phyloP scores from a whole-genome alignment of 2,329 filamentous ascomycete genomes.

The Cephalotrichum gorgonifer region DNA sequence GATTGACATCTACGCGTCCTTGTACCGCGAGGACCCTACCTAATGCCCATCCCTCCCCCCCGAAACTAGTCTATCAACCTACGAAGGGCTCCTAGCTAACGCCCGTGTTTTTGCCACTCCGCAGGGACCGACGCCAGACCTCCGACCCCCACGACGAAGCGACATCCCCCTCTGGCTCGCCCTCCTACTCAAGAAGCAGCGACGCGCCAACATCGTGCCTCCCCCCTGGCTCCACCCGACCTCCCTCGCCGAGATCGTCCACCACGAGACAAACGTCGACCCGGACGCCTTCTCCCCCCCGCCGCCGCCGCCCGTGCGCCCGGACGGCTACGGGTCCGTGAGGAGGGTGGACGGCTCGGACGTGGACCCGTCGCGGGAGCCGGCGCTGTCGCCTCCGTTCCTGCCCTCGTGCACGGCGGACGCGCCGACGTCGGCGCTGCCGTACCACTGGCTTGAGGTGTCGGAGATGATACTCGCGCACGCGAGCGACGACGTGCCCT shows the following conservation, averaged over 20 bases:
- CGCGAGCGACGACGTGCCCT: conserved; percentile 70
- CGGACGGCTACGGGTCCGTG: conserved; percentile 33
- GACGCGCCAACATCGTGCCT: conserved; percentile 83
- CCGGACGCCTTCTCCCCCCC: conserved; percentile 67
- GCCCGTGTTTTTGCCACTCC: conserved; percentile 11
- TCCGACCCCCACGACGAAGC: conserved; percentile 72
- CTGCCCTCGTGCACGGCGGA: conserved; percentile 62
- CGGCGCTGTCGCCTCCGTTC: conserved; percentile 60
- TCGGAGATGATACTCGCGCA: conserved; percentile 79
- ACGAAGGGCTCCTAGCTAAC: neutral
- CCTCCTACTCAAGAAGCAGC: conserved; percentile 86
- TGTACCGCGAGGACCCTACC: too few relatives aligned
- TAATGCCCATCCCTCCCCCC: too few relatives aligned
- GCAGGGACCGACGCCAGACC: conserved; percentile 66
- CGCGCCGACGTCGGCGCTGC: conserved; percentile 59
- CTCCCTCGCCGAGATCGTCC: conserved; percentile 67
- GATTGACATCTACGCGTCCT: too few relatives aligned
- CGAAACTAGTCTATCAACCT: too few relatives aligned
- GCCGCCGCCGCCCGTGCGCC: conserved; percentile 51
- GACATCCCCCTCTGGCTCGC: conserved; percentile 88
- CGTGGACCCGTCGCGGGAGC: conserved; percentile 13
- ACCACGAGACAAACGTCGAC: conserved; percentile 66
- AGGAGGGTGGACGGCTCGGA: conserved; percentile 17
- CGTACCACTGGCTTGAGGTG: conserved; percentile 93
- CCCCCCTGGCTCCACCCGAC: conserved; percentile 78